phyloP scores from a whole-genome alignment of 2,329 filamentous ascomycete species.

The Exophiala lecanii-corni region DNA sequence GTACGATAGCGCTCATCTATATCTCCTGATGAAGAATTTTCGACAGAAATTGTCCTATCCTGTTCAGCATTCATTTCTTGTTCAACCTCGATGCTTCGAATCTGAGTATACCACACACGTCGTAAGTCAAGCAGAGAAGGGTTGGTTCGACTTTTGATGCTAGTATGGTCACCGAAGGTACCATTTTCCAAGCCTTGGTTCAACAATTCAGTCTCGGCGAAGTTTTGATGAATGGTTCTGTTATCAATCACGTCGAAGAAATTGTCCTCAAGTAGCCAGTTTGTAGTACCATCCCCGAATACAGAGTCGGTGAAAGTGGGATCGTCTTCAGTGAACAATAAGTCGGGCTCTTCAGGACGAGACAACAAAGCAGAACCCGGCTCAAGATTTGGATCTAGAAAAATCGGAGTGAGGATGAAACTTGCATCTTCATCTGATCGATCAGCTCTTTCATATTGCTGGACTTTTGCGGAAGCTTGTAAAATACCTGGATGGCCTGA shows the following conservation, averaged over 20 bases:
- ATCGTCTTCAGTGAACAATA: too few relatives aligned
- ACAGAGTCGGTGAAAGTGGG: background rate
- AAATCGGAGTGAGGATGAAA: too few relatives aligned
- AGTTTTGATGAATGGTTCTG: background rate
- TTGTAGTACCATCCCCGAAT: too few relatives aligned
- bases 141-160: background rate
- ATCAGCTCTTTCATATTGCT: too few relatives aligned
- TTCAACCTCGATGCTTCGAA: background rate
- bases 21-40: background rate
- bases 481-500: too few relatives aligned
- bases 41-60: background rate
- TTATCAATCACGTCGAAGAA: constrained; percentile 3
- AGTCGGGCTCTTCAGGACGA: too few relatives aligned
- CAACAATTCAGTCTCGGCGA: background rate
- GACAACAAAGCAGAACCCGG: too few relatives aligned
- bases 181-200: background rate
- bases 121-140: constrained; percentile 1
- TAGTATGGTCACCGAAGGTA: background rate
- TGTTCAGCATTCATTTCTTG: background rate
- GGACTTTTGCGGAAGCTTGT: too few relatives aligned
- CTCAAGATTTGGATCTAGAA: too few relatives aligned
- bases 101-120: constrained; percentile 5
- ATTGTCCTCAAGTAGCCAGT: constrained; percentile 11
- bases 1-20: constrained; percentile 11
- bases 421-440: too few relatives aligned